Base-by-base conservation (phyloP, 805 yeast genomes). In the Wickerhamiella vanderwaltii region DNA sequence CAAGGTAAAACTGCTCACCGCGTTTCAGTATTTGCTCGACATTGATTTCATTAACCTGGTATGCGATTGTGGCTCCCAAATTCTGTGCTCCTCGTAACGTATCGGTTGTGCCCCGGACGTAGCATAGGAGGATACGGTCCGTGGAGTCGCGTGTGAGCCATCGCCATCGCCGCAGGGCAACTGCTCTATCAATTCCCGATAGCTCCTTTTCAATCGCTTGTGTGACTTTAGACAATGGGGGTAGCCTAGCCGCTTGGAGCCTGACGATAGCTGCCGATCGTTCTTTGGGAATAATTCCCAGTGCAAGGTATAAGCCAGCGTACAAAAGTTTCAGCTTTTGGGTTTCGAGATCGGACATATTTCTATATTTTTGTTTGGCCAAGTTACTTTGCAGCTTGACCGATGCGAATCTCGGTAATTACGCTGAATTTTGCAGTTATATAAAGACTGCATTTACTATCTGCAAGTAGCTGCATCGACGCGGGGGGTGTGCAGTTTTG, bases 21-120 rank as follows among this genome's bases (percentile, higher is more conserved):
- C 43, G 36, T 20, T 32, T 32, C 24, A 39, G 37, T n/a, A n/a
- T 20, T 24, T 29, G 43, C 41, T 38, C 41, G 11, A 25, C 28
- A 6, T 38, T 29, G 16, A 18, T 20, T 5, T 34, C 29, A 6
- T 29, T 25, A 3, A 22, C 16, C 18, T 30, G 29, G 18, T 19
- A 29, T 9, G n/a, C 28, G 5, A 30, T 30, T 5, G 41, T 30
- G 23, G 25, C 18, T 6, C 25, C 30, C 9, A 30, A 17, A 9
- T 29, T 29, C 6, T 23, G 24, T 16, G 32, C 23, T 12, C 15
- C 30, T 15, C 15, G 9, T 18, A 23, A 13, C 20, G 18, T 23
- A 17, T 30, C 41, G 9, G 29, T 29, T 22, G 29, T 24, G 11
- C 29, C 30, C 12, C 41, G 35, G 3, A 38, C 16, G 26, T 38